phyloP scores from a whole-genome alignment of 371 early-diverging fungal genomes.

The Haplosporangium sp. region DNA sequence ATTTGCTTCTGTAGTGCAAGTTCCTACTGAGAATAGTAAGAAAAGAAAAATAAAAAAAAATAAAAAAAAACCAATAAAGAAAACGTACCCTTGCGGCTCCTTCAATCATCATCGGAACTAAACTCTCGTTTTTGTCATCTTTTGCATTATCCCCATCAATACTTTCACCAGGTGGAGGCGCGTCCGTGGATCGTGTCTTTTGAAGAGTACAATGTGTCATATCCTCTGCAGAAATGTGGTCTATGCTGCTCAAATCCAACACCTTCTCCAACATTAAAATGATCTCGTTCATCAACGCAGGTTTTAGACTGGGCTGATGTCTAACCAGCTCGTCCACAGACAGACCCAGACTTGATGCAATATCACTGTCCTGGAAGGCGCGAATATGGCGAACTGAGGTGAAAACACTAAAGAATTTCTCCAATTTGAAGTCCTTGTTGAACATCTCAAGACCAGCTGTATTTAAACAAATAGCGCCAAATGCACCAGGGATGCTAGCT shows the following conservation, averaged over 20 bases:
- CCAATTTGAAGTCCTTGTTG: conserved; percentile 75
- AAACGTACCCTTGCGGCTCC: conserved; percentile 60
- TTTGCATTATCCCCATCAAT: conserved; percentile 56
- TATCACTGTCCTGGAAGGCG: conserved; percentile 84
- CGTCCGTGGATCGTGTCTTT: conserved; percentile 32
- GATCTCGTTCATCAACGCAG: conserved; percentile 75
- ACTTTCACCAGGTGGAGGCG: conserved; percentile 35
- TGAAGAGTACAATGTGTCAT: conserved; percentile 56
- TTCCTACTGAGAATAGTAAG: background rate
- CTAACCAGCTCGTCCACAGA: conserved; percentile 95
- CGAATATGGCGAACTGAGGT: conserved; percentile 80
- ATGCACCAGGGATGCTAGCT: conserved; percentile 88
- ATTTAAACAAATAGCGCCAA: conserved; percentile 98
- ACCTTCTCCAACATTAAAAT: conserved; percentile 72
- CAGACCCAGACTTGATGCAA: conserved; percentile 83
- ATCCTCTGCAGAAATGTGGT: conserved; percentile 60
- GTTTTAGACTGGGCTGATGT: conserved; percentile 91
- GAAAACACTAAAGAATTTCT: conserved; percentile 80
- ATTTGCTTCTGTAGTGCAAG: too few species aligned
- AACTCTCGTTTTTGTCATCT: conserved; percentile 69
- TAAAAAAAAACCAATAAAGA: background rate
- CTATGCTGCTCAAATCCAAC: conserved; percentile 57
- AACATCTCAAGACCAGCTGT: conserved; percentile 86
- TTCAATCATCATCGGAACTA: conserved; percentile 64
- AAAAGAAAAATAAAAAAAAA: too few species aligned